phyloP scores from a whole-genome alignment of 1,284 basidiomycete species.

The Jaminaea rosea region DNA sequence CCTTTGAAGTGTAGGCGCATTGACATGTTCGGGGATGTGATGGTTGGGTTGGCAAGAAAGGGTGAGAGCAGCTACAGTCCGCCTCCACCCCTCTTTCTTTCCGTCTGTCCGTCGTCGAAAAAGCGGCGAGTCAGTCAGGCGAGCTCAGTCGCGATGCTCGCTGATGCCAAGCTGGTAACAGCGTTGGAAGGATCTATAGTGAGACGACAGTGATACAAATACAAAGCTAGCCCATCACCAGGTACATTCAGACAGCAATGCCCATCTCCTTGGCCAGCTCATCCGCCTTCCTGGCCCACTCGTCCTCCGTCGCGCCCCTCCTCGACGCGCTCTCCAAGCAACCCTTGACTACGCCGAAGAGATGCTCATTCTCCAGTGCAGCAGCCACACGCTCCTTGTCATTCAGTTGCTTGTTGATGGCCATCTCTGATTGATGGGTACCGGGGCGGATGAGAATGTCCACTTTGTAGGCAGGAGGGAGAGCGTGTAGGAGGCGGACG shows the following conservation, averaged over 20 bases:
- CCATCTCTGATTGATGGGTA: constrained; percentile 86
- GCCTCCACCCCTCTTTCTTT: too few species aligned
- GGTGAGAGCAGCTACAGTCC: too few species aligned
- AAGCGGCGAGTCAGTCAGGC: too few species aligned
- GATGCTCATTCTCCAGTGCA: constrained; percentile 80
- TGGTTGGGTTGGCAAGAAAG: background rate
- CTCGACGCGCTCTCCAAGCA: constrained; percentile 59
- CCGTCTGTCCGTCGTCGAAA: too few species aligned
- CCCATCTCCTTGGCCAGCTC: constrained; percentile 8
- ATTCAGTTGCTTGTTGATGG: constrained; percentile 96
- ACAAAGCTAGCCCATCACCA: too few species aligned
- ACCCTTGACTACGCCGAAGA: constrained; percentile 79
- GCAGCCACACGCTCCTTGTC: constrained; percentile 98
- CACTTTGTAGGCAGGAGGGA: constrained; percentile 87
- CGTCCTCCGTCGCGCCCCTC: constrained; percentile 37
- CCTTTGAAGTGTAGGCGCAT: constrained; percentile 7
- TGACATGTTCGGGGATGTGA: background rate
- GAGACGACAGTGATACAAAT: too few species aligned
- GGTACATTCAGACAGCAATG: constrained; percentile 4
- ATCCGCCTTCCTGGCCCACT: constrained; percentile 9
- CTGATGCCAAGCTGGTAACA: too few species aligned
- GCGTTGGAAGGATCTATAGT: too few species aligned
- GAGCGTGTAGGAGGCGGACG: constrained; percentile 76
- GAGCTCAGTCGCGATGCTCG: too few species aligned
- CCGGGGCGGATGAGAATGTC: constrained; percentile 88